Conservation (phyloP, 2,329 filamentous ascomycete genomes). For the Incumbomyces delicatus region DNA sequence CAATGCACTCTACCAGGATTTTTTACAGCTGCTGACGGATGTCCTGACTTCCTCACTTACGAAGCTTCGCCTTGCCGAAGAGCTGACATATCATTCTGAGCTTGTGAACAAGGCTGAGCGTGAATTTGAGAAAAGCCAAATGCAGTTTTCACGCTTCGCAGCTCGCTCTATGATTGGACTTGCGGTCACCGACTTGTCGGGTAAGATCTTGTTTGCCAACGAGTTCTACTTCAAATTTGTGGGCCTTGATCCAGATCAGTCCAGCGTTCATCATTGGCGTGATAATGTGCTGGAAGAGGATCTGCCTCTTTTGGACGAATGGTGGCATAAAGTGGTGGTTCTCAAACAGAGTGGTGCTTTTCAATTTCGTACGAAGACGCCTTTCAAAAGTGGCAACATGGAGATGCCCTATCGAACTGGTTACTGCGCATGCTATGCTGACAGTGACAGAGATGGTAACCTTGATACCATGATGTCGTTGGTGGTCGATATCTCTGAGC, state of each 20-base stretch:
- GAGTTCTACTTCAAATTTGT: conserved; percentile 2
- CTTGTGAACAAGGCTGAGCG: background rate
- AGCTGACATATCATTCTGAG: conserved; percentile 2
- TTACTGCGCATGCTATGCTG: conserved; percentile 1
- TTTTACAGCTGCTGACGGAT: background rate
- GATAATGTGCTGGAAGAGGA: conserved; percentile 6
- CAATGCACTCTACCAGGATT: conserved; percentile 5
- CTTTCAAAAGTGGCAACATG: conserved; percentile 4
- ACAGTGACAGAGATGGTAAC: conserved; percentile 3
- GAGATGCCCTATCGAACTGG: background rate
- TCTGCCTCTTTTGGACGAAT: background rate
- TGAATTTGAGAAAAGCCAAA: conserved; percentile 3
- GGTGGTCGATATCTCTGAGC: conserved; percentile 29
- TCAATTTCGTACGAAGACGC: conserved; percentile 1
- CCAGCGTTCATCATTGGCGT: background rate
- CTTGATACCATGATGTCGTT: conserved; percentile 6
- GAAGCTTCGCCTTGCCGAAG: conserved; percentile 4
- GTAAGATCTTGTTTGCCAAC: conserved; percentile 8
- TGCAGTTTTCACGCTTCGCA: conserved; percentile 8
- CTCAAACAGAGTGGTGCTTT: conserved; percentile 4
- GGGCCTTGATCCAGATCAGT: background rate
- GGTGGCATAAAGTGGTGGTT: conserved; percentile 6
- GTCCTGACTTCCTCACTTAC: background rate
- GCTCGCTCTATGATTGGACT: conserved; percentile 2
- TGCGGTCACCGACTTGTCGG: background rate